These are phyloP conservation scores for Scheffersomyces segobiensis DNA, from an alignment of 1,139 yeast species.

Conservation along the genomic window DNA sequence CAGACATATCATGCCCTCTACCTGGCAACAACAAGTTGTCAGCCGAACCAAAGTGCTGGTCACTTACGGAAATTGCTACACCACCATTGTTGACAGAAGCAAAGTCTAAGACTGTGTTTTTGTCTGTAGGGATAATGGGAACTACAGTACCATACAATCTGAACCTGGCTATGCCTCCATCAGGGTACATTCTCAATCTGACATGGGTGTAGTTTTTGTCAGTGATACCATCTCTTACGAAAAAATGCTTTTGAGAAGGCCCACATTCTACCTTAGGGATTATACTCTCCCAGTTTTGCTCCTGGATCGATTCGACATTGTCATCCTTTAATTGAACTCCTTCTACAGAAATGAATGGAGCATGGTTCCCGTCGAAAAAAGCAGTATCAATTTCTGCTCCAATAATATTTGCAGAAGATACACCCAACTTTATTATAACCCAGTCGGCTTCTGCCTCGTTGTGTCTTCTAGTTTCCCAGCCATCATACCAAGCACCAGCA, in stretches of 20 bases:
- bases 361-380: constrained; percentile 91
- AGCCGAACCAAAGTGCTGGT: constrained; percentile 91
- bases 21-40: constrained; percentile 89
- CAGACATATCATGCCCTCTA: constrained; percentile 93
- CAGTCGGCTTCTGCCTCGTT: constrained; percentile 81
- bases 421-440: constrained; percentile 83
- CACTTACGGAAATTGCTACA: constrained; percentile 77
- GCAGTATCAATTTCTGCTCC: constrained; percentile 94
- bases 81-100: constrained; percentile 90
- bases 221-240: constrained; percentile 61
- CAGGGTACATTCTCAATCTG: constrained; percentile 89
- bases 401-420: constrained; percentile 71
- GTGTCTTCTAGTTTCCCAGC: constrained; percentile 97
- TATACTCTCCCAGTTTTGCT: constrained; percentile 65
- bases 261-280: constrained; percentile 79
- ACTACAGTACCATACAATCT: constrained; percentile 81
- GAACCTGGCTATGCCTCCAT: constrained; percentile 96
- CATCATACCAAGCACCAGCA: constrained; percentile 97
- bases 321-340: constrained; percentile 42
- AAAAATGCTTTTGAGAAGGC: constrained; percentile 83
- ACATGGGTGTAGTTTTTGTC: constrained; percentile 69
- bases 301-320: constrained; percentile 16
- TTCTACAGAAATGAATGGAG: constrained; percentile 85
- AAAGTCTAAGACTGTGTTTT: constrained; percentile 56
- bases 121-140: constrained; percentile 58